phyloP scores from a whole-genome alignment of 306 rosid species.

The Quercus berberidifolia region DNA sequence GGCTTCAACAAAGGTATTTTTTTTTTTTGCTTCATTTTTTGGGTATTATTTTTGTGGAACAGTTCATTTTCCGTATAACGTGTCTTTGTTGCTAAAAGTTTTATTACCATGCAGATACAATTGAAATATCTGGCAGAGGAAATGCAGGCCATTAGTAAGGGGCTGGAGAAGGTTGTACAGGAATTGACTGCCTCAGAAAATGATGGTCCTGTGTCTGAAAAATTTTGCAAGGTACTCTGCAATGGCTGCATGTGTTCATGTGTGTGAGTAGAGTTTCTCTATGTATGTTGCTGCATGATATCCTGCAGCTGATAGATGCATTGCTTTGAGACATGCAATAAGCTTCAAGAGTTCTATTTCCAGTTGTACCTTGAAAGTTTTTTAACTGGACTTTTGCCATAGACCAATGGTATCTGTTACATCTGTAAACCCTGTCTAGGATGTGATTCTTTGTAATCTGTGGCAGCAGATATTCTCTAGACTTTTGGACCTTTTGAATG shows the following conservation, averaged over 20 bases:
- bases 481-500: neutral
- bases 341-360: neutral
- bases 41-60: conserved; percentile 11
- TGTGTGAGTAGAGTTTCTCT: neutral
- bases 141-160: conserved; percentile 97
- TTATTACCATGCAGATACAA: conserved; percentile 64
- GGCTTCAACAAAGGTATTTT: conserved; percentile 72
- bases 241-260: conserved; percentile 1
- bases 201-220: conserved; percentile 76
- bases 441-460: neutral
- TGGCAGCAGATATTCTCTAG: neutral
- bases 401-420: neutral
- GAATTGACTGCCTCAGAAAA: conserved; percentile 84
- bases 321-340: neutral
- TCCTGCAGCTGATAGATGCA: neutral
- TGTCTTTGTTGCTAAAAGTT: conserved; percentile 8
- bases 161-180: conserved; percentile 90
- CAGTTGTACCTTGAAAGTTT: neutral
- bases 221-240: conserved; percentile 72
- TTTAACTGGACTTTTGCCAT: neutral
- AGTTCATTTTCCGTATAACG: neutral
- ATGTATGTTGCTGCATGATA: neutral
- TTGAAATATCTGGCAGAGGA: conserved; percentile 95
- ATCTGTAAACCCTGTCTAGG: neutral
- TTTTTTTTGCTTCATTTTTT: conserved; percentile 21